A percentile compares a stretch with the other conserved stretches of the same genome.
These are phyloP conservation scores for Candida sp. DNA, from an alignment of 1,139 yeast genomes.

Conservation along the genomic window DNA sequence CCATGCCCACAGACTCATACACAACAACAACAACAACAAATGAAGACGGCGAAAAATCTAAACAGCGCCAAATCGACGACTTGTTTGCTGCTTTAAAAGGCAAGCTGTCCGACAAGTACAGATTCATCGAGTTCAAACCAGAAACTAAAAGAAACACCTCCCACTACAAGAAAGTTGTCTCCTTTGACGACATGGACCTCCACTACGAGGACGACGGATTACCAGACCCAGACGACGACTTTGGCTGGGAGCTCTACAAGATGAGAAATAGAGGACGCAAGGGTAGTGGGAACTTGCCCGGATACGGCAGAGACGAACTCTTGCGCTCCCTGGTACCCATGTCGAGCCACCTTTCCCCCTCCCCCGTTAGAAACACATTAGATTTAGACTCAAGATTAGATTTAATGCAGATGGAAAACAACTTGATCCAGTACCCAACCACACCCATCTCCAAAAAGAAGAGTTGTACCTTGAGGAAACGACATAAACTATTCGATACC, in stretches of 20 bases:
- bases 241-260: constrained; percentile 17
- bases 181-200: constrained; percentile 25
- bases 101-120: constrained; percentile 25
- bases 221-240: constrained; percentile 18
- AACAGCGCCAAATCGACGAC: constrained; percentile 13
- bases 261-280: constrained; percentile 2
- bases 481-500: constrained; percentile 47
- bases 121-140: constrained; percentile 18
- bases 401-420: constrained; percentile 15
- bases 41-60: background rate
- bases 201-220: constrained; percentile 18
- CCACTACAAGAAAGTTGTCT: constrained; percentile 20
- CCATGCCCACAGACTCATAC: background rate
- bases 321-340: background rate
- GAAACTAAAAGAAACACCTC: background rate
- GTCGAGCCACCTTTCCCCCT: background rate
- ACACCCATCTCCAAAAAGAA: constrained; percentile 54
- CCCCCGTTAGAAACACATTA: constrained; percentile 4
- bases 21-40: too few relatives aligned
- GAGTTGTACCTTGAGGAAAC: constrained; percentile 53
- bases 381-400: constrained; percentile 18
- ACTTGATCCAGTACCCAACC: constrained; percentile 45
- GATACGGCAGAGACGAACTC: background rate
- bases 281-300: background rate
- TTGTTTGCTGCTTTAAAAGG: constrained; percentile 21